A percentile compares a stretch with the other conserved stretches of the same genome.
These are phyloP conservation scores for Cornus controversa DNA, from an alignment of 148 eudicot species.

Conservation along the genomic window DNA sequence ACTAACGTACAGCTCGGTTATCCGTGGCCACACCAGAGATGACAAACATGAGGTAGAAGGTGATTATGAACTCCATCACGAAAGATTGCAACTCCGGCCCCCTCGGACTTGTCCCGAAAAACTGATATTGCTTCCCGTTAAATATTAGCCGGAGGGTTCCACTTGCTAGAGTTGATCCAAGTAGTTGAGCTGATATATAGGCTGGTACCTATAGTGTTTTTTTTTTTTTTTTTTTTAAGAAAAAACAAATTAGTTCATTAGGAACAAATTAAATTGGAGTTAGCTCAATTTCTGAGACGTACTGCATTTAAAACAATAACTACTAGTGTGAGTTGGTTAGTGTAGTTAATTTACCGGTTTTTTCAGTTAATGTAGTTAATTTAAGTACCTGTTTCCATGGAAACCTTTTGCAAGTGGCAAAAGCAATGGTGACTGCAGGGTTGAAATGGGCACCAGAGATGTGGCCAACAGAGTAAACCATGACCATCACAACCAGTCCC, in stretches of 20 bases:
- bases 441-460: slow-evolving; percentile 42
- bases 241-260: neutral
- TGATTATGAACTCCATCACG: slow-evolving; percentile 61
- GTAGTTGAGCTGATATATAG: slow-evolving; percentile 45
- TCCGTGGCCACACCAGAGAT: slow-evolving; percentile 67
- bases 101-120: slow-evolving; percentile 44
- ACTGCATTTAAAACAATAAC: too few species aligned
- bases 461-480: slow-evolving; percentile 52
- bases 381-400: slow-evolving; percentile 23
- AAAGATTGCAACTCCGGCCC: slow-evolving; percentile 59
- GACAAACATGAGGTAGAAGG: slow-evolving; percentile 78
- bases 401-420: slow-evolving; percentile 23
- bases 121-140: slow-evolving; percentile 47
- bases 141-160: slow-evolving; percentile 61
- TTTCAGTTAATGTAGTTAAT: neutral
- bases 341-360: neutral
- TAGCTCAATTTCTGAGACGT: too few species aligned
- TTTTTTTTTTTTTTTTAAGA: neutral
- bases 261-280: too few species aligned
- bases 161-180: slow-evolving; percentile 62
- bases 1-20: slow-evolving; percentile 68
- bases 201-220: slow-evolving; percentile 72
- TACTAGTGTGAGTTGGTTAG: neutral
- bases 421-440: slow-evolving; percentile 35
- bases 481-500: slow-evolving; percentile 53